These are phyloP conservation scores for Neurospora crassa DNA, from an alignment of 2,329 filamentous ascomycete species.

Conservation along the genomic window DNA sequence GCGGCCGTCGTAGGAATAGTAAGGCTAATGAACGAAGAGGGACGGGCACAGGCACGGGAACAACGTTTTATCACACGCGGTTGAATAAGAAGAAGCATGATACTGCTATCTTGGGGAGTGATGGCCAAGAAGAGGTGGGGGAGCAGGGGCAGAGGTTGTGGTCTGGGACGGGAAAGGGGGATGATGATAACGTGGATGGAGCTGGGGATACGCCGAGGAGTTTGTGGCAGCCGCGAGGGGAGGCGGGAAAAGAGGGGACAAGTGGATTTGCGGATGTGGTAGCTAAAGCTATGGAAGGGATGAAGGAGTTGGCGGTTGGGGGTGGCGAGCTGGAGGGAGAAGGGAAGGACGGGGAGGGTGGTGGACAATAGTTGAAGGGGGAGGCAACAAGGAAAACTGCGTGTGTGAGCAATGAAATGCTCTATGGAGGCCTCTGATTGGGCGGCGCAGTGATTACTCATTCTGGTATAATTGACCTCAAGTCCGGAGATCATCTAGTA, in stretches of 20 bases:
- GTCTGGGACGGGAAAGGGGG: slow-evolving; percentile 6
- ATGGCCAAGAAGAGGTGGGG: neutral
- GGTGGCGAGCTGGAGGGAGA: neutral
- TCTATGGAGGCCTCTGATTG: neutral
- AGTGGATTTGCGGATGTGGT: slow-evolving; percentile 15
- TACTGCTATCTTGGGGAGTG: slow-evolving; percentile 20
- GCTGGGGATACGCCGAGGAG: neutral
- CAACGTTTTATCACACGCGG: slow-evolving; percentile 27
- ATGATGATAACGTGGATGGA: slow-evolving; percentile 1
- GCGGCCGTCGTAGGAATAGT: slow-evolving; percentile 10
- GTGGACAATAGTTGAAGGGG: neutral
- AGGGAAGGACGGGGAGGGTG: neutral
- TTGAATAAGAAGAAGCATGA: slow-evolving; percentile 26
- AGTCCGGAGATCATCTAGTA: no score
- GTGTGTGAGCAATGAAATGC: neutral
- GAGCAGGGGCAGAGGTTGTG: neutral
- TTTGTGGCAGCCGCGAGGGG: neutral
- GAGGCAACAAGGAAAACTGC: neutral
- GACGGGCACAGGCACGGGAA: slow-evolving; percentile 26
- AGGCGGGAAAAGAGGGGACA: neutral
- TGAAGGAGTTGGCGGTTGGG: neutral
- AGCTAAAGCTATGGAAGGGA: slow-evolving; percentile 7
- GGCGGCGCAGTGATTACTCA: neutral
- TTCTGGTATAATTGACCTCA: neutral
- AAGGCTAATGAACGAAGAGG: neutral